These are phyloP conservation scores for Venturia asperata DNA, from an alignment of 2,329 filamentous ascomycete genomes.

Conservation along the genomic window DNA sequence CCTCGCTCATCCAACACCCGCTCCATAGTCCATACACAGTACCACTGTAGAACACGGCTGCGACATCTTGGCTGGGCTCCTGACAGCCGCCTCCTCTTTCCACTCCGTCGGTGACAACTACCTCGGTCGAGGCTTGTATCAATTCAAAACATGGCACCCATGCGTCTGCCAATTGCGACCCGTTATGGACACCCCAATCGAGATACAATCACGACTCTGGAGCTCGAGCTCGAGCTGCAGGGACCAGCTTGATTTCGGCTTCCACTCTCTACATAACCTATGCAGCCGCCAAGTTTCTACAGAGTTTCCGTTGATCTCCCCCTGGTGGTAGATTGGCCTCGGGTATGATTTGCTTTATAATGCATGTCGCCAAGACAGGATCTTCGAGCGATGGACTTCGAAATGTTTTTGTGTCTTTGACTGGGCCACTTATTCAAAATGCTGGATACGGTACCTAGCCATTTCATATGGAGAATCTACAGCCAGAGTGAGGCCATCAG, in stretches of 20 bases:
- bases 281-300: not conserved
- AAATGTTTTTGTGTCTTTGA: not conserved
- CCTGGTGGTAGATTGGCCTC: not conserved
- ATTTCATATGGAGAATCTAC: not conserved
- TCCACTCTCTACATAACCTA: not conserved
- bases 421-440: not conserved
- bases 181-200: not conserved
- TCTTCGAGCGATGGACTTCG: not conserved
- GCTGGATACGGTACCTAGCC: not conserved
- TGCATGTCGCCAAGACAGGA: not conserved
- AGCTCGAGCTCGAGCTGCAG: not conserved
- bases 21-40: too few species aligned
- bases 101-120: not conserved
- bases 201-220: not conserved
- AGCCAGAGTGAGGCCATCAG: not conserved
- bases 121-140: not conserved
- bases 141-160: not conserved
- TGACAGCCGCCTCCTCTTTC: not conserved
- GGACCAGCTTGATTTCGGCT: not conserved
- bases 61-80: too few species aligned
- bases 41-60: too few species aligned
- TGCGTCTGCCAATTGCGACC: not conserved
- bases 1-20: too few species aligned
- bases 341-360: not conserved
- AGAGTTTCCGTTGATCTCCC: not conserved